Percentiles rank a stretch among this genome's conserved stretches.
Conservation (phyloP, 2,329 filamentous ascomycete genomes). For the Trichoderma citrinoviride region DNA sequence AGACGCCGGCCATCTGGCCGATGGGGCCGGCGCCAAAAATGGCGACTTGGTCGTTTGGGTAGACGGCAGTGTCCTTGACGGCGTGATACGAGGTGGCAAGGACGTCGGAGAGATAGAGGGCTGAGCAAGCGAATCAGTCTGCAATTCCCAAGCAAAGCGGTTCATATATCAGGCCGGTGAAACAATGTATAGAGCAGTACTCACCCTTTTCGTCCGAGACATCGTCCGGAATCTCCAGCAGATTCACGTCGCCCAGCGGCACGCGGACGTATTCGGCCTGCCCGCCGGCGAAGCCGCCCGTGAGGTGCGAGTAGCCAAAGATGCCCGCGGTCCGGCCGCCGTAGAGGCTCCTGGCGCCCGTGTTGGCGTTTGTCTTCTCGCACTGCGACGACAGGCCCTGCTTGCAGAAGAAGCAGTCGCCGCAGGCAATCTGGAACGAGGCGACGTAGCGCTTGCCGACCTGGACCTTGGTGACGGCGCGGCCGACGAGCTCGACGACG, state of each 20-base stretch:
- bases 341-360: constrained; percentile 70
- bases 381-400: constrained; percentile 78
- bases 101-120: constrained; percentile 77
- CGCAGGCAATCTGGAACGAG: constrained; percentile 79
- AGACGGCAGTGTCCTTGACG: constrained; percentile 81
- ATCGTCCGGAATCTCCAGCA: constrained; percentile 72
- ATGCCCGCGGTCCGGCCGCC: constrained; percentile 72
- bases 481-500: constrained; percentile 54
- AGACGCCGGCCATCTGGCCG: constrained; percentile 78
- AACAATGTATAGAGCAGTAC: not conserved
- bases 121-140: constrained; percentile 25
- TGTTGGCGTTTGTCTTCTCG: constrained; percentile 75
- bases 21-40: constrained; percentile 86
- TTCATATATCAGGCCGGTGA: too few relatives aligned
- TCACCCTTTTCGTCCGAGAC: constrained; percentile 78
- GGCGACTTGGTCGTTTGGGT: constrained; percentile 71
- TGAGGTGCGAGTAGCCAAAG: constrained; percentile 75
- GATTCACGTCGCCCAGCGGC: constrained; percentile 75
- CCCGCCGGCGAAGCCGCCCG: constrained; percentile 81
- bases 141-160: too few relatives aligned
- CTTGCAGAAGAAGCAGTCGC: constrained; percentile 72
- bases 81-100: constrained; percentile 76
- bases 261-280: constrained; percentile 86
- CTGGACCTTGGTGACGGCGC: constrained; percentile 51
- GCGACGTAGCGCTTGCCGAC: constrained; percentile 72